phyloP scores from a whole-genome alignment of 2,329 filamentous ascomycete species.

The Gaeumannomyces tritici region DNA sequence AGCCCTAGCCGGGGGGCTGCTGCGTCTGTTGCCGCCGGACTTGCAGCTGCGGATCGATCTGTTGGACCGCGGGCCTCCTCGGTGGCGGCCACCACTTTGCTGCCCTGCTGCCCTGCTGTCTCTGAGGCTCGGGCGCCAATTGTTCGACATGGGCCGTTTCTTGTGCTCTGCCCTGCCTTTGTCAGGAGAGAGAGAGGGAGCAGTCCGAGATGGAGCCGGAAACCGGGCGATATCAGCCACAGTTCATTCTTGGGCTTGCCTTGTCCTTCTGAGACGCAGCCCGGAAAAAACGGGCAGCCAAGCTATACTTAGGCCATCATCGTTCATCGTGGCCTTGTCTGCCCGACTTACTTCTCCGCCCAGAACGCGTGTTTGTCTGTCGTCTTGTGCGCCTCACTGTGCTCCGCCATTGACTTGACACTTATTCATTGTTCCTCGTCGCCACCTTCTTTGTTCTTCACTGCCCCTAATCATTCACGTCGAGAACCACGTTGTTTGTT shows the following conservation, averaged over 20 bases:
- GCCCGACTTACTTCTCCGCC: too few relatives aligned
- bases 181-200: background rate
- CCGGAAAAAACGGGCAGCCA: too few relatives aligned
- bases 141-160: background rate
- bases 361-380: background rate
- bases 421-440: background rate
- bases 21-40: background rate
- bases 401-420: background rate
- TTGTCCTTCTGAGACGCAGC: too few relatives aligned
- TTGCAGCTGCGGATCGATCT: background rate
- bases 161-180: background rate
- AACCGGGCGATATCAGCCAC: background rate
- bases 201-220: background rate
- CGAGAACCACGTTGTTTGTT: background rate
- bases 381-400: background rate
- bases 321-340: background rate
- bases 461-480: background rate
- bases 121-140: background rate
- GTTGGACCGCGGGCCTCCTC: conserved; percentile 1
- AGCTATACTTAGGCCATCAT: too few relatives aligned
- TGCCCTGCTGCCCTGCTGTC: background rate
- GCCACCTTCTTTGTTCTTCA: background rate
- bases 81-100: background rate
- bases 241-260: too few relatives aligned
- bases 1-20: background rate